These are phyloP conservation scores for Amborella trichopoda DNA, from an alignment of 164 flowering plant genomes.

Conservation along the genomic window DNA sequence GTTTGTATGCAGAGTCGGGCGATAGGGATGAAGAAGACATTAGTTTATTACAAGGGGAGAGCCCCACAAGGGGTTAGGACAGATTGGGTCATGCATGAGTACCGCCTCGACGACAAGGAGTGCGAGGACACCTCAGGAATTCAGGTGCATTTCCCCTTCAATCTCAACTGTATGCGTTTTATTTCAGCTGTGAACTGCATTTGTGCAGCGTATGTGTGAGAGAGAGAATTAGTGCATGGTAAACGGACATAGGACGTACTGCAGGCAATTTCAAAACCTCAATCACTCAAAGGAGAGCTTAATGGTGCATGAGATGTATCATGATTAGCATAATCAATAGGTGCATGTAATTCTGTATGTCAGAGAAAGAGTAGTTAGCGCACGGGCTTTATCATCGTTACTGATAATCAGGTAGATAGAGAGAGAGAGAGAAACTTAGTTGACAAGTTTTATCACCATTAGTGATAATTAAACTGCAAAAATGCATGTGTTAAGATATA, in stretches of 20 bases:
- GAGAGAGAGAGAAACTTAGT: too few relatives aligned
- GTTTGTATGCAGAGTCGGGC: constrained; percentile 51
- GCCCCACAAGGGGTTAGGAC: constrained; percentile 79
- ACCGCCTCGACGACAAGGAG: constrained; percentile 76
- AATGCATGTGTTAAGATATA: too few relatives aligned
- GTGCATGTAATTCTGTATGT: too few relatives aligned
- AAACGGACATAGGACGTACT: background rate
- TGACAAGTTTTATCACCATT: too few relatives aligned
- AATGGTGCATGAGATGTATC: background rate
- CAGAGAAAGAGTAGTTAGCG: too few relatives aligned
- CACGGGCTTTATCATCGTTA: too few relatives aligned
- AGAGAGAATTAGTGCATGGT: too few relatives aligned
- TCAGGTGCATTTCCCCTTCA: constrained; percentile 33
- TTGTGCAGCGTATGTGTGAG: too few relatives aligned
- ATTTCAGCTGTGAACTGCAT: background rate
- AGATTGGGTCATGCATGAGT: constrained; percentile 93
- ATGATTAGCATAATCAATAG: background rate
- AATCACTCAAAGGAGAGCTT: background rate
- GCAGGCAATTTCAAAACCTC: background rate
- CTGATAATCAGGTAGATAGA: too few relatives aligned
- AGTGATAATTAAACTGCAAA: too few relatives aligned
- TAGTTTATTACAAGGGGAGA: constrained; percentile 67
- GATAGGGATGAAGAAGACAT: constrained; percentile 80
- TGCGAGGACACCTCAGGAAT: constrained; percentile 57
- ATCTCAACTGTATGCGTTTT: background rate